Percentiles rank a stretch among this genome's conserved stretches.
phyloP scores from a whole-genome alignment of 805 yeast species.

The Sungouiella thailandica region DNA sequence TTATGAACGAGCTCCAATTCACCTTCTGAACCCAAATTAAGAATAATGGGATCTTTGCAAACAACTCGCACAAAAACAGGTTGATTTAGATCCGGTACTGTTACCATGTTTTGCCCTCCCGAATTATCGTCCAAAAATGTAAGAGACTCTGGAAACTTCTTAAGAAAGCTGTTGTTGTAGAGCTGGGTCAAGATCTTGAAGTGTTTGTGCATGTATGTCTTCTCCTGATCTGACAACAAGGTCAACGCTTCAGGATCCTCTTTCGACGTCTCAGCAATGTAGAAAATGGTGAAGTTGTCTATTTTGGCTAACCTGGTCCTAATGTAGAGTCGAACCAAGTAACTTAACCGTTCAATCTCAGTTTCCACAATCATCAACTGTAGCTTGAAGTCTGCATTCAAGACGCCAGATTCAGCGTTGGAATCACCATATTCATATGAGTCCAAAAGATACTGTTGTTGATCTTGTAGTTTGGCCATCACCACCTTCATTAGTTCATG shows the following conservation, averaged over 20 bases:
- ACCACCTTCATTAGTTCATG: constrained; percentile 53
- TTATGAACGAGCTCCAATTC: constrained; percentile 35
- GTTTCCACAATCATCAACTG: constrained; percentile 83
- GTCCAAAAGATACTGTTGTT: constrained; percentile 69
- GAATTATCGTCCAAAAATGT: constrained; percentile 73
- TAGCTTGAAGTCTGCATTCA: constrained; percentile 57
- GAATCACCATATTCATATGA: constrained; percentile 69
- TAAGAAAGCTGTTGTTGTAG: constrained; percentile 63
- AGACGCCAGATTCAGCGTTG: constrained; percentile 27
- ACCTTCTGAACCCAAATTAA: constrained; percentile 25
- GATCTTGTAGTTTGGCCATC: constrained; percentile 55
- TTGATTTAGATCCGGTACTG: constrained; percentile 65
- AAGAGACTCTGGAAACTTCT: constrained; percentile 60
- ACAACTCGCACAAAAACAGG: constrained; percentile 73
- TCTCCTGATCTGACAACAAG: constrained; percentile 54
- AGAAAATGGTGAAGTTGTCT: constrained; percentile 61
- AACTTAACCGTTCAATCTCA: constrained; percentile 83
- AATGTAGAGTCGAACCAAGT: constrained; percentile 72
- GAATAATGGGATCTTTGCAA: constrained; percentile 26
- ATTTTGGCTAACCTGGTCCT: constrained; percentile 73
- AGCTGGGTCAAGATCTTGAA: constrained; percentile 57
- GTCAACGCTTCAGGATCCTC: constrained; percentile 18
- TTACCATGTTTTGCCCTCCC: constrained; percentile 63
- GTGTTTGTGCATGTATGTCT: constrained; percentile 62
- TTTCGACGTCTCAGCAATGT: constrained; percentile 35